phyloP scores from a whole-genome alignment of 768 basidiomycete species.

The Rhodocollybia butyracea region DNA sequence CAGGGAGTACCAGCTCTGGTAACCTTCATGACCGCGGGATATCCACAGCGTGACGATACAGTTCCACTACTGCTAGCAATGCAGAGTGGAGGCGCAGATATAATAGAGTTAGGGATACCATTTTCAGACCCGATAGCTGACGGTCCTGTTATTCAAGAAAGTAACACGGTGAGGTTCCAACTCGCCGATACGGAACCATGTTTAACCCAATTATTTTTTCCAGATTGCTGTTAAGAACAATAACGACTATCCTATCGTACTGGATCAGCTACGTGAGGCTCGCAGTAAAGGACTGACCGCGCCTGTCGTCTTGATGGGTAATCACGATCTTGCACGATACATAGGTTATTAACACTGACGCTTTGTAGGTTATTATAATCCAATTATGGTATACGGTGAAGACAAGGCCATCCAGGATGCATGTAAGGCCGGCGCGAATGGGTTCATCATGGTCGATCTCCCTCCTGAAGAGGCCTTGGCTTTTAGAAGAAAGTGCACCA shows the following conservation, averaged over 20 bases:
- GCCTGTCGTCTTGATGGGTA: conserved; percentile 95
- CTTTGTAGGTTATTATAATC: conserved; percentile 90
- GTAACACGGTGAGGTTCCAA: conserved; percentile 80
- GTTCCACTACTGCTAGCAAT: conserved; percentile 88
- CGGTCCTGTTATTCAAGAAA: conserved; percentile 88
- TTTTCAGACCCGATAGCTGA: conserved; percentile 98
- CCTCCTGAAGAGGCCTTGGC: conserved; percentile 94
- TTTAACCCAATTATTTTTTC: too few relatives aligned
- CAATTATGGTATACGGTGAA: conserved; percentile 92
- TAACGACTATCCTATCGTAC: conserved; percentile 72
- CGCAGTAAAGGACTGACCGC: conserved; percentile 76
- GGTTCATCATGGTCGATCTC: conserved; percentile 96
- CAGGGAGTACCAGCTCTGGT: conserved; percentile 64
- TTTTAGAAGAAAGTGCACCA: conserved; percentile 86
- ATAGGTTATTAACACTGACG: background rate
- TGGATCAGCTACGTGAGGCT: conserved; percentile 75
- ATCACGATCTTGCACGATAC: conserved; percentile 12
- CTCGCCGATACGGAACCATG: too few relatives aligned
- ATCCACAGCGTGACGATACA: conserved; percentile 74
- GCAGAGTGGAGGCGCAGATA: conserved; percentile 89
- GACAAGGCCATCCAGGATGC: conserved; percentile 92
- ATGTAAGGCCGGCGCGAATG: conserved; percentile 87
- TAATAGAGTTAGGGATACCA: conserved; percentile 93
- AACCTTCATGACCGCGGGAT: conserved; percentile 95
- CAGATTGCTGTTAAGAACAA: conserved; percentile 84